Percentiles rank a stretch among this genome's conserved stretches.
Conservation (phyloP, 352 stramenopile genomes). For the Albugo candida region DNA sequence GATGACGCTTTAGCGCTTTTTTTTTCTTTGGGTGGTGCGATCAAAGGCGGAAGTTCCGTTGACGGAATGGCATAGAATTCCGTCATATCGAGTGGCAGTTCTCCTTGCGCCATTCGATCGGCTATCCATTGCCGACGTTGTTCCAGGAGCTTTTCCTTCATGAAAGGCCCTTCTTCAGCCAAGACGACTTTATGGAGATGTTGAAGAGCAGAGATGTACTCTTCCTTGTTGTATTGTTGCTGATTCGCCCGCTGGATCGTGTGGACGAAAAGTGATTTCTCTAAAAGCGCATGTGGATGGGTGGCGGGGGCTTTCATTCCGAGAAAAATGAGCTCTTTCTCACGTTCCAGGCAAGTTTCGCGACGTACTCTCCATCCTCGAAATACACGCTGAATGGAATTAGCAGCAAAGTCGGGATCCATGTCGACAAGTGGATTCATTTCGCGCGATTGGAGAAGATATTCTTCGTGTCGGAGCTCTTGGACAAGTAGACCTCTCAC, state of each 20-base stretch:
- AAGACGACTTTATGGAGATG: conserved; percentile 68
- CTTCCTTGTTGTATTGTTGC: conserved; percentile 82
- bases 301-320: conserved; percentile 71
- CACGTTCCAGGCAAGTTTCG: conserved; percentile 36
- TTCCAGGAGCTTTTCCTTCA: conserved; percentile 83
- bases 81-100: conserved; percentile 79
- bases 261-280: conserved; percentile 58
- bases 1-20: conserved; percentile 10
- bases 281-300: conserved; percentile 31
- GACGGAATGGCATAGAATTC: conserved; percentile 53
- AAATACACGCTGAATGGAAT: conserved; percentile 82
- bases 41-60: conserved; percentile 15
- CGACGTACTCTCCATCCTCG: conserved; percentile 60
- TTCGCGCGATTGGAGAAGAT: conserved; percentile 60
- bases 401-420: conserved; percentile 81
- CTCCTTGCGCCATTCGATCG: conserved; percentile 66
- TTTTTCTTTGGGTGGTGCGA: conserved; percentile 15
- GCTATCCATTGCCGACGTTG: conserved; percentile 86
- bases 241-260: conserved; percentile 74
- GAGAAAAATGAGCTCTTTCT: conserved; percentile 82
- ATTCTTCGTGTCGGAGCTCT: conserved; percentile 70
- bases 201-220: conserved; percentile 74
- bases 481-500: conserved; percentile 70
- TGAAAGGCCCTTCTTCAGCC: conserved; percentile 82
- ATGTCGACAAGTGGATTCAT: conserved; percentile 44